phyloP scores from a whole-genome alignment of 2,329 filamentous ascomycete genomes.

The Colletotrichum lindemuthianum region DNA sequence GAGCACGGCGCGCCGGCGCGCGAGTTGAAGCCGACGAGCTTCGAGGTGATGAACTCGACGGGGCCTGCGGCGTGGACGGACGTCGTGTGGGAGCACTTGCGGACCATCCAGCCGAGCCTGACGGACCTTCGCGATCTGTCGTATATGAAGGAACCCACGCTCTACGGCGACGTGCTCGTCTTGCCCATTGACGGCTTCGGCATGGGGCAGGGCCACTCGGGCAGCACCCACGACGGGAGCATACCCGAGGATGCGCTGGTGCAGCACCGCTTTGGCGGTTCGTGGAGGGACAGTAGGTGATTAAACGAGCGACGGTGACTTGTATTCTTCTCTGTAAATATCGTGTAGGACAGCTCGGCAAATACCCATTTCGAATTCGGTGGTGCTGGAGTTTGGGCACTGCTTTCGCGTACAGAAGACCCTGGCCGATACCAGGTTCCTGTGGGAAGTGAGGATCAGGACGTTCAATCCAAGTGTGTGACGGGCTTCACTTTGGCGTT shows the following conservation, averaged over 20 bases:
- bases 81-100: conserved; percentile 43
- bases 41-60: conserved; percentile 46
- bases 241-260: conserved; percentile 41
- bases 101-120: conserved; percentile 37
- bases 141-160: conserved; percentile 32
- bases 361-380: too few species aligned
- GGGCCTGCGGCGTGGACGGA: conserved; percentile 47
- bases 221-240: conserved; percentile 41
- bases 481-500: too few species aligned
- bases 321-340: too few species aligned
- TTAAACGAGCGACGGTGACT: too few species aligned
- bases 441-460: too few species aligned
- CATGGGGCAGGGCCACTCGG: conserved; percentile 42
- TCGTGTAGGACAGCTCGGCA: too few species aligned
- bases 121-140: conserved; percentile 21
- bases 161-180: conserved; percentile 39
- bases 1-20: background rate
- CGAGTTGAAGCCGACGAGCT: conserved; percentile 38
- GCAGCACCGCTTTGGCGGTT: conserved; percentile 40
- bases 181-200: conserved; percentile 43
- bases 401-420: too few species aligned
- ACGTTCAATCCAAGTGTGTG: too few species aligned
- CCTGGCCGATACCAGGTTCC: too few species aligned
- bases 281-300: background rate
- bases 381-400: too few species aligned